Evolutionary conservation across 1,284 basidiomycete genomes (phyloP), one percentile per base, ranked within the genome.

Genomic region (Rhodotorula sp.): DNA sequence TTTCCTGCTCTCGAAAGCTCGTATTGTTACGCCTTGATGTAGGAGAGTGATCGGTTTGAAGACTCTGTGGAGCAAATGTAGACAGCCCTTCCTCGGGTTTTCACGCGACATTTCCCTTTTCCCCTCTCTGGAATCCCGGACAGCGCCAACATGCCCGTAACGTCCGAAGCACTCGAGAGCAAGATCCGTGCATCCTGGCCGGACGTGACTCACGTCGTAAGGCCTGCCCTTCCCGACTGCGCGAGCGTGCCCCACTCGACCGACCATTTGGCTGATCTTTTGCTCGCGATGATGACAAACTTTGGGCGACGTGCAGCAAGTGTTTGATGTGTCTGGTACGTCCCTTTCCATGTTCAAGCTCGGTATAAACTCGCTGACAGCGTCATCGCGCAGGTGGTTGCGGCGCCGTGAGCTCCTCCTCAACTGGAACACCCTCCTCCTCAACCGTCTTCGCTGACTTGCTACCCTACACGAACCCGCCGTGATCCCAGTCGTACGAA

Each of bases 291-390:
- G 51, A 30, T 53, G 54, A 64, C 53, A 42, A 22, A 6, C 8
- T 6, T 26, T 24, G n/a, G 33, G 2, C 2, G 17, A 5, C 44
- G 7, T 17, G 53, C 56, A 77, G 77, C 72, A 75, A 73, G 75
- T 73, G 37, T 77, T 75, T 56, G 77, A 77, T 46, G 64, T 77
- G 46, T 77, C 75, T 7, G 77, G 77, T 77, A 15, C 55, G 75
- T 48, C 0, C 22, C 2, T 1, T 1, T 14, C 14, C 37, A 15
- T 26, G 0, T 0, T 1, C 14, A 6, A 17, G 37, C 6, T 4
- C 22, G 15, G 1, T 22, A 5, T 6, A 10, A 7, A 0, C 18
- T 14, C 42, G 22, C 2, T 17, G 4, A 48, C 46, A 44, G 48
- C 53, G 33, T 26, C 24, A 1, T 12, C 14, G 6, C n/a, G 12